Evolutionary conservation across 2,329 filamentous ascomycete genomes (phyloP), one percentile per base, ranked within the genome.

Genomic region (Didymella pomorum): DNA sequence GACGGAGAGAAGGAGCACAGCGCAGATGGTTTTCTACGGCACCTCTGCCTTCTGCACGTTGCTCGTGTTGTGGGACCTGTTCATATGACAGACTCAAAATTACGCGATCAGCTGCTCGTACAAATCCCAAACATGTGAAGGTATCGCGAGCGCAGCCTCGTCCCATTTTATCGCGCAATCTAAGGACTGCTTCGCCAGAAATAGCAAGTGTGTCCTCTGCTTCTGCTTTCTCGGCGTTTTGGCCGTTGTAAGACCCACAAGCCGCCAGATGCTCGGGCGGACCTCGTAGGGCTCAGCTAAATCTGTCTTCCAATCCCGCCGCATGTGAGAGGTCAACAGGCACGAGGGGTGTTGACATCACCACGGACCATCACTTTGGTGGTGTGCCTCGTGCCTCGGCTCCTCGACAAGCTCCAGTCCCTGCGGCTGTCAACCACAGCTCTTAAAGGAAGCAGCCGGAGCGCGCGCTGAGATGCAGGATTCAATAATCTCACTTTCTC

Each of bases 1-100:
- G 26, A 87, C 79, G 57, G 81, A 86, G 73, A 80, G 81, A 44
- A 78, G 72, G 54, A 84, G 80, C 58, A 83, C 78, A 7, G 82
- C 82, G 42, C 78, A 79, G 59, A 79, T 79, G 65, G 73, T 83
- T 12, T 84, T 81, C 59, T 83, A 73, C 63, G 76, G 75, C 10
- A 83, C 81, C 14, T 77, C 74, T 52, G 76, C 69, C 2, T 81
- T 82, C 51, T 82, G 81, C 69, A 66, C 72, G 28, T 78, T 79
- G 42, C 72, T 83, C 47, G 75, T 83, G 1, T 66, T 82, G 23
- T 83, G 81, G 81, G 81, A 83, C 68, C 56, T 82, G 61, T 75
- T 83, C 53, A 78, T 83, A 65, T 83, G 63, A 73, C 26, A 41
- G 37, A 45, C 2, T 37, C 39, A 28, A 23, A 29, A 16, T 29